These are phyloP conservation scores for Clarireedia monteithiana DNA, from an alignment of 2,329 filamentous ascomycete species.

Conservation along the genomic window DNA sequence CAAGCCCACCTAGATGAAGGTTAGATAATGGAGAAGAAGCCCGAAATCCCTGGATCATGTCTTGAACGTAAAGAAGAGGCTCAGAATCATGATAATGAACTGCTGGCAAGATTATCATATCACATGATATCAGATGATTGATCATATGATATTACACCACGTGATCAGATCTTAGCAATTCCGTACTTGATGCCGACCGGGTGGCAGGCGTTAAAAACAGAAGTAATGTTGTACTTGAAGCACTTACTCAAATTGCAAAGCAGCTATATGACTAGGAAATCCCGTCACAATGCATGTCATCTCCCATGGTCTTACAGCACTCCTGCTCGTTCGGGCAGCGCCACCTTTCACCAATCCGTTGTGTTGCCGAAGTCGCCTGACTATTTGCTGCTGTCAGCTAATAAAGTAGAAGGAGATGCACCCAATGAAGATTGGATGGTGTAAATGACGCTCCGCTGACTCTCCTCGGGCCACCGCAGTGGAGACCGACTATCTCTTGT, in stretches of 20 bases:
- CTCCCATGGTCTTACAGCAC: constrained; percentile 74
- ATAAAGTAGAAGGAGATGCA: neutral
- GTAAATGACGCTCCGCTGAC: too few species aligned
- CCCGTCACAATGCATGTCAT: constrained; percentile 82
- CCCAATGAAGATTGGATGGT: neutral
- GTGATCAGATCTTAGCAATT: neutral
- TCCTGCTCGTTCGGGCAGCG: constrained; percentile 64
- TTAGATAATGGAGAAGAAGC: neutral
- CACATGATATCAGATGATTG: too few species aligned
- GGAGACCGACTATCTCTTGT: too few species aligned
- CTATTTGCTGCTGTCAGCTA: constrained; percentile 22
- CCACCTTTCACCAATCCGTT: constrained; percentile 81
- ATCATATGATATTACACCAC: too few species aligned
- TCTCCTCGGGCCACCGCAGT: too few species aligned
- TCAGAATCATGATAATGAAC: too few species aligned
- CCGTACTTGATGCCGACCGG: neutral
- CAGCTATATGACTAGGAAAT: constrained; percentile 79
- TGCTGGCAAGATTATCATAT: too few species aligned
- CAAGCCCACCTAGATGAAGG: constrained; percentile 68
- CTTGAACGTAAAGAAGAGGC: neutral
- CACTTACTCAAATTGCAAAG: constrained; percentile 84
- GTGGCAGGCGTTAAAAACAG: neutral
- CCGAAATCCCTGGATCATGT: neutral
- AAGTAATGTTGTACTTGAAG: neutral
- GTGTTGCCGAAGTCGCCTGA: constrained; percentile 78